A percentile compares a stretch with the other conserved stretches of the same genome.
Evolutionary conservation across 176 grass and related monocot species (phyloP).

Genomic region (Ananas comosus): DNA sequence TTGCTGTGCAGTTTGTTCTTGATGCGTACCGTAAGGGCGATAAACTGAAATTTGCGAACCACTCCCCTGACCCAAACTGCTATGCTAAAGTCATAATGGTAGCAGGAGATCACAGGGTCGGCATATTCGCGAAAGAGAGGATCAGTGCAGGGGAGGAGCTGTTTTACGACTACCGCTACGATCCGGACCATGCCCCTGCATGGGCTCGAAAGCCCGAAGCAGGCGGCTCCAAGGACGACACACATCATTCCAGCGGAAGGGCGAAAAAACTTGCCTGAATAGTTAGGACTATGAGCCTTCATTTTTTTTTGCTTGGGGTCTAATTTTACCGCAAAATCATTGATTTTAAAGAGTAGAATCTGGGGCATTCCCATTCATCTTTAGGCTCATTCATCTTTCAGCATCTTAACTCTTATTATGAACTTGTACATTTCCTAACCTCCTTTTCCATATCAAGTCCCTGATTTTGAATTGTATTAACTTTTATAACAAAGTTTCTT

Average conservation of each 20-base stretch:
- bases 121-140: conserved; percentile 90
- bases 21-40: conserved; percentile 94
- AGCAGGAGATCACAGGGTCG: conserved; percentile 88
- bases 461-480: no score
- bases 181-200: conserved; percentile 68
- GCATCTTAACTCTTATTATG: background rate
- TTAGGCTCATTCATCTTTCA: background rate
- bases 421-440: no score
- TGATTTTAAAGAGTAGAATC: conserved; percentile 4
- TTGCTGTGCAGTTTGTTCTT: conserved; percentile 68
- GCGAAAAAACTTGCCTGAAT: conserved; percentile 74
- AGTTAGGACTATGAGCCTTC: conserved; percentile 17
- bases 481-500: no score
- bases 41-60: conserved; percentile 96
- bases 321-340: background rate
- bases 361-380: background rate
- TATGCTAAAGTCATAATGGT: conserved; percentile 97
- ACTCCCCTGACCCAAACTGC: conserved; percentile 91
- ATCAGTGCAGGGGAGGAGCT: conserved; percentile 71
- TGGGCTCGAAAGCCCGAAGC: conserved; percentile 88
- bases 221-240: conserved; percentile 47
- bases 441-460: no score
- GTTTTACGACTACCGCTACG: conserved; percentile 90
- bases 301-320: conserved; percentile 16
- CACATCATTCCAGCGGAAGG: conserved; percentile 52